Percentiles rank a stretch among this genome's conserved stretches.
Conservation (phyloP, 2,329 filamentous ascomycete species). For the Sporothrix schenckii region DNA sequence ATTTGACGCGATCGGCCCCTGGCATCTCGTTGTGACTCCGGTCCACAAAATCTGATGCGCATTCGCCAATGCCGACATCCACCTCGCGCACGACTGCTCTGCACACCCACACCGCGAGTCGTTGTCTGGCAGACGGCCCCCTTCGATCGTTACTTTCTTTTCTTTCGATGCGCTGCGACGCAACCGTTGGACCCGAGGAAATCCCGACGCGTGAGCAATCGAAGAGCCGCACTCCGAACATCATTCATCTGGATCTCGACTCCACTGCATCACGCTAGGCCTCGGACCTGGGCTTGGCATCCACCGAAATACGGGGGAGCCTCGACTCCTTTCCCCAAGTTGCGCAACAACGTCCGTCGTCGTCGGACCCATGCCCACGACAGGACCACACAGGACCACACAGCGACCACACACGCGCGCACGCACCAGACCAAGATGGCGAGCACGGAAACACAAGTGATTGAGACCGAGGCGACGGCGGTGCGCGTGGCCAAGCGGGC, state of each 20-base stretch:
- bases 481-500: constrained; percentile 63
- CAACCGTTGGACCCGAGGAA: background rate
- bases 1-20: constrained; percentile 4
- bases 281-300: background rate
- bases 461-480: background rate
- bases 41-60: constrained; percentile 8
- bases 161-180: background rate
- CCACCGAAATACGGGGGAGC: background rate
- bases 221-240: background rate
- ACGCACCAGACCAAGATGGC: background rate
- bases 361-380: background rate
- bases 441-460: background rate
- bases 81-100: background rate
- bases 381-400: constrained; percentile 6
- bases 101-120: background rate
- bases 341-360: background rate
- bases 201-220: background rate
- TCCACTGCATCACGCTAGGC: background rate
- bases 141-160: background rate
- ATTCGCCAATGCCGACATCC: background rate
- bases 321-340: background rate
- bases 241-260: background rate
- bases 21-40: background rate
- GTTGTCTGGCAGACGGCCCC: background rate
- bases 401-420: too few relatives aligned